phyloP scores from a whole-genome alignment of 2,329 filamentous ascomycete species.

The Penicillium sp. region DNA sequence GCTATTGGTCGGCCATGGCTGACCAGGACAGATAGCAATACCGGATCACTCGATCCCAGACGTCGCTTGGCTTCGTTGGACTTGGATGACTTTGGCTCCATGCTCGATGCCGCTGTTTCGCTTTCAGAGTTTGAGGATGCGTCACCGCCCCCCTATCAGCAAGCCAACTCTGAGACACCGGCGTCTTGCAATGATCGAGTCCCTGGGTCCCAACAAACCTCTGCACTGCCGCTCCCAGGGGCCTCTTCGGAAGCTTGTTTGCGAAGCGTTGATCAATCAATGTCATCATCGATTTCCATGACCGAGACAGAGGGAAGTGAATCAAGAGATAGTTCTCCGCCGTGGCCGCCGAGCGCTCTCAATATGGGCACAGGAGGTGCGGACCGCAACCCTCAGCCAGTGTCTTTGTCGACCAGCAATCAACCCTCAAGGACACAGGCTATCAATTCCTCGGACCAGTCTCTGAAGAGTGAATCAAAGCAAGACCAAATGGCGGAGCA shows the following conservation, averaged over 20 bases:
- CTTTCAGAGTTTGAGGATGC: slow-evolving; percentile 24
- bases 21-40: slow-evolving; percentile 25
- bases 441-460: not conserved
- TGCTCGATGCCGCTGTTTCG: slow-evolving; percentile 35
- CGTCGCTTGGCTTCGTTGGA: slow-evolving; percentile 30
- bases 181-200: not conserved
- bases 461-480: slow-evolving; percentile 3
- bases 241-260: slow-evolving; percentile 5
- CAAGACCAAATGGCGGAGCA: not conserved
- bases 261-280: not conserved
- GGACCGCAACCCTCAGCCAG: not conserved
- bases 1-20: slow-evolving; percentile 41
- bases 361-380: slow-evolving; percentile 4
- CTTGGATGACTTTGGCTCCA: slow-evolving; percentile 33
- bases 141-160: slow-evolving; percentile 23
- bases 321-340: slow-evolving; percentile 9
- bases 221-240: slow-evolving; percentile 2
- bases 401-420: not conserved
- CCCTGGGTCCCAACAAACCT: slow-evolving; percentile 2
- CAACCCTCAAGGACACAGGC: not conserved
- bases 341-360: slow-evolving; percentile 9
- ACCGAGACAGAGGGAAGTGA: slow-evolving; percentile 5
- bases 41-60: slow-evolving; percentile 11
- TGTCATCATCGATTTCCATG: slow-evolving; percentile 9
- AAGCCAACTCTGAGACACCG: not conserved